Evolutionary conservation across 768 basidiomycete species (phyloP).

Genomic region (Neoboletus brunneissimus): DNA sequence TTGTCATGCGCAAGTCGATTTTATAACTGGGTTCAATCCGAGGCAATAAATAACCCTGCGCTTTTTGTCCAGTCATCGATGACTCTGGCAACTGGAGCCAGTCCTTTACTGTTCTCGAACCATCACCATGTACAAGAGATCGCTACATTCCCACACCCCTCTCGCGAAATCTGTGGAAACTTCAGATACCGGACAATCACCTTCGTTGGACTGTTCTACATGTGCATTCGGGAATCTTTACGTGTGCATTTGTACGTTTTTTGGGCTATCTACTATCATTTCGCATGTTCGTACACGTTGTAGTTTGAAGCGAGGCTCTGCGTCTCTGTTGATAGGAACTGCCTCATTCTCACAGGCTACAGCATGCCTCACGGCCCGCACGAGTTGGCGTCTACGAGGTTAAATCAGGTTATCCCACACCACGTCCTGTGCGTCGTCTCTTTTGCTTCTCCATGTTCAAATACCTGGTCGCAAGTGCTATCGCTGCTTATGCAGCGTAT

Average conservation of each 20-base stretch:
- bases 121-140: slow-evolving; percentile 10
- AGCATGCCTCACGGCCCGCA: neutral
- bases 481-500: slow-evolving; percentile 13
- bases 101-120: slow-evolving; percentile 40
- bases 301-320: neutral
- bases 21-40: neutral
- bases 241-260: slow-evolving; percentile 2
- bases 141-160: neutral
- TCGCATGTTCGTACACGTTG: slow-evolving; percentile 6
- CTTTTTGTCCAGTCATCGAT: slow-evolving; percentile 41
- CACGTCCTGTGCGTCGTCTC: neutral
- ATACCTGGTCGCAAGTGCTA: slow-evolving; percentile 7
- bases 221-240: slow-evolving; percentile 13
- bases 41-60: neutral
- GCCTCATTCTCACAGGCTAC: neutral
- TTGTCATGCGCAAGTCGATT: slow-evolving; percentile 41
- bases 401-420: neutral
- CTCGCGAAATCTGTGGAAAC: slow-evolving; percentile 15
- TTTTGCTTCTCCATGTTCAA: slow-evolving; percentile 9
- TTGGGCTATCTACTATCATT: neutral
- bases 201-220: neutral
- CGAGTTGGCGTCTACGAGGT: neutral
- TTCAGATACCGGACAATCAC: slow-evolving; percentile 9
- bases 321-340: neutral
- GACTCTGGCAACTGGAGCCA: slow-evolving; percentile 52